These are phyloP conservation scores for Saturnispora silvae DNA, from an alignment of 805 yeast genomes.

Conservation along the genomic window DNA sequence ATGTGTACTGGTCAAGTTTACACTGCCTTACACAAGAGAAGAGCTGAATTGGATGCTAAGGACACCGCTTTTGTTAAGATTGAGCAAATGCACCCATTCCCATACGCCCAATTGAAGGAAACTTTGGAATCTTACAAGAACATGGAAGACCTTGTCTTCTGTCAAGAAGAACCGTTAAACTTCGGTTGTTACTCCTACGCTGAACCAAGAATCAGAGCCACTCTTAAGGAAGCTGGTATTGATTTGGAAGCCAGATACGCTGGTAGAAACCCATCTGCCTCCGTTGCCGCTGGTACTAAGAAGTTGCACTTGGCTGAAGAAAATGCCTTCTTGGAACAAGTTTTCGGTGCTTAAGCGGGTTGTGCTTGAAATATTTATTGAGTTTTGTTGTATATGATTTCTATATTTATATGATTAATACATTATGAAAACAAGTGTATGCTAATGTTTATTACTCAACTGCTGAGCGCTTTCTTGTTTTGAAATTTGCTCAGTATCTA, in stretches of 20 bases:
- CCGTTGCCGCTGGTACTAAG: constrained; percentile 97
- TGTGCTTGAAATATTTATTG: constrained; percentile 1
- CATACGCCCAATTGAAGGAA: constrained; percentile 87
- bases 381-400: not conserved
- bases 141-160: constrained; percentile 83
- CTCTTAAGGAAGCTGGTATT: constrained; percentile 62
- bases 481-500: not conserved
- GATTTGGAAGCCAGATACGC: constrained; percentile 64
- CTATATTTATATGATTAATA: constrained; percentile 1
- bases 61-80: constrained; percentile 80
- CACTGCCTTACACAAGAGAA: constrained; percentile 83
- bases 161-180: constrained; percentile 98
- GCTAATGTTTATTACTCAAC: no score
- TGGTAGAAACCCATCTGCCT: constrained; percentile 97
- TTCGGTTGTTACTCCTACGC: constrained; percentile 84
- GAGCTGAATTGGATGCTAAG: constrained; percentile 65
- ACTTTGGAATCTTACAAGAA: constrained; percentile 70
- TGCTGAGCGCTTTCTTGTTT: not conserved
- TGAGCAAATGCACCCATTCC: constrained; percentile 99
- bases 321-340: constrained; percentile 73
- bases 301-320: constrained; percentile 81
- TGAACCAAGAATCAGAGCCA: constrained; percentile 73
- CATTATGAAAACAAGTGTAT: no score
- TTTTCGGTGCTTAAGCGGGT: constrained; percentile 30
- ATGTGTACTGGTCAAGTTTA: constrained; percentile 89